Base-by-base conservation (phyloP, 1,284 basidiomycete species). In the Earliella scabrosa region DNA sequence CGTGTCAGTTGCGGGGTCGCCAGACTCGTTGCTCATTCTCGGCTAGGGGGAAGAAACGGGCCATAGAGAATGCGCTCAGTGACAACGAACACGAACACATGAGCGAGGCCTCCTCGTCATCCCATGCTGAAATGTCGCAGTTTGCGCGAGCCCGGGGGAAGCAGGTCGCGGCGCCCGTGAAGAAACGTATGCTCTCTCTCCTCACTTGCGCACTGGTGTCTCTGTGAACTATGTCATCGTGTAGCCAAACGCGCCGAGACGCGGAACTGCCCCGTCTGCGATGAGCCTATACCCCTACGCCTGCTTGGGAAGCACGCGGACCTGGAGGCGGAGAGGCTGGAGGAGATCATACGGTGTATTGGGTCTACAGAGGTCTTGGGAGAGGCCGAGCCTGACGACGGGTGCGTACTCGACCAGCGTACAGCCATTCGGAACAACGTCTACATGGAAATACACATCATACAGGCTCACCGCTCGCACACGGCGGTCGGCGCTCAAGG, bases 221-320 rank as follows among this genome's bases (percentile, higher is more conserved):
- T 54, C 9, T 32, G n/a, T 5, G 26, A 20, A 38, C 32, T 31
- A 9, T 26, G 14, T 39, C 11, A 31, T 14, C 43, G 46, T 38
- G 5, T 41, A 88, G 87, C 78, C 4, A 90, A 85, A 72, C 82
- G 85, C 41, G 89, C 86, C 13, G 88, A 90, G 67, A 91, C 86
- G 2, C 77, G 84, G 56, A 75, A 76, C 52, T 92, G 90, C 66
- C 90, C 90, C 1, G 81, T 87, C 35, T 92, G 90, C 68, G 73
- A 79, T 20, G 89, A 92, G 66, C 69, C 70, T 27, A 87, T 92
- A 43, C 89, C 90, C 7, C 64, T 90, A 18, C 83, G 90, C 14
- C 76, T 92, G 13, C 74, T 92, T 14, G 76, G 74, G 2, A 76
- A 75, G 50, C 90, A 92, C 64, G 76, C 80, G 2, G 78, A 78